Base-by-base conservation (phyloP, 768 basidiomycete species). In the Lactifluus subvellereus region DNA sequence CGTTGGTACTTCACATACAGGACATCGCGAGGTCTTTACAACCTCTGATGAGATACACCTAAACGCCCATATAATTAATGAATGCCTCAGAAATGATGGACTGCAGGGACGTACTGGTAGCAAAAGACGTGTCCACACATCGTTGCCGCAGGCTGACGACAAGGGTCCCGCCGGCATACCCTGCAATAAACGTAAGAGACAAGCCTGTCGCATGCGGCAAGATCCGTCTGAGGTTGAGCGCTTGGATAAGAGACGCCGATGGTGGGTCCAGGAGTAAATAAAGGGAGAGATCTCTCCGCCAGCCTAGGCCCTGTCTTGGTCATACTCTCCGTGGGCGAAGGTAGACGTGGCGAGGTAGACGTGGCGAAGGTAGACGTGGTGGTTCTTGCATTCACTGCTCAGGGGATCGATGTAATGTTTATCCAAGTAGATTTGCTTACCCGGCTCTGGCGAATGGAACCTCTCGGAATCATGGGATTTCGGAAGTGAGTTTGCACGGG, bases 81-180 rank as follows among this genome's bases (percentile, higher is more conserved):
- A 48, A 61, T 6, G 53, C 42, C 42, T 18, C 18, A 43, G n/a
- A 47, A 27, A 7, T 38, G 47, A 14, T 6, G 20, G 20, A 4
- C 47, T 18, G 3, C 18, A 20, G 27, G 65, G 60, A 74, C 80
- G 27, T 60, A 84, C 84, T 75, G 61, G 59, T 82, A 77, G 67
- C 85, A 86, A 65, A 86, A 86, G 18, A 86, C 67, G 64, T 86
- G 85, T 3, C 85, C 85, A 67, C 85, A 86, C 71, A 83, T 80
- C 4, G 82, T 84, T 22, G 79, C 84, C 2, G 82, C 84, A 50
- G 79, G 77, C 61, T 84, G 78, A 40, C 78, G 76, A 57, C 81
- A 82, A 1, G 78, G 76, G 57, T 84, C 78, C 30, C 73, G 69
- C 6, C 75, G 72, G 65, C 84, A 85, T 1, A 77, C 71, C 32